phyloP scores from a whole-genome alignment of 1,139 yeast species.

The Yamadazyma mexicana region DNA sequence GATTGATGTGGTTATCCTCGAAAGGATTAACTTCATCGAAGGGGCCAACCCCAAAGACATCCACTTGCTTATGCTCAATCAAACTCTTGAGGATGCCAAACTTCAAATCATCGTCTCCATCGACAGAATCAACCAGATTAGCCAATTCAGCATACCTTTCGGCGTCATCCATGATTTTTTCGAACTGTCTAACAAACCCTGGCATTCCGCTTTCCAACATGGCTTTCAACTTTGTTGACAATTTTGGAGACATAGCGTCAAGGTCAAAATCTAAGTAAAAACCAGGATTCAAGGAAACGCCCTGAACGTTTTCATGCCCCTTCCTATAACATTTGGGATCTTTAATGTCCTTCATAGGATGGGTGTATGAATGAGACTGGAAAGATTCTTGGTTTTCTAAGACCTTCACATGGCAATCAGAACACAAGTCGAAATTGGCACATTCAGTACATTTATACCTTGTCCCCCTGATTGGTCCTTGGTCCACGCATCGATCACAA shows the following conservation, averaged over 20 bases:
- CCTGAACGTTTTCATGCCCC: background rate
- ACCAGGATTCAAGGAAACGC: conserved; percentile 8
- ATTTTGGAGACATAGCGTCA: conserved; percentile 21
- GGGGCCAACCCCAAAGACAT: too few relatives aligned
- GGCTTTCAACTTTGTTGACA: conserved; percentile 20
- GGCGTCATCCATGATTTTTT: conserved; percentile 23
- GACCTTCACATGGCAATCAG: conserved; percentile 38
- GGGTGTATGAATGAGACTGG: conserved; percentile 24
- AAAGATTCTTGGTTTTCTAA: conserved; percentile 11
- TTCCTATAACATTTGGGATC: conserved; percentile 16
- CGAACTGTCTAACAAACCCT: conserved; percentile 24
- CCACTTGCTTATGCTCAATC: conserved; percentile 11
- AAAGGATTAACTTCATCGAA: background rate
- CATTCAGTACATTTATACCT: conserved; percentile 58
- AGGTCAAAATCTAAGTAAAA: conserved; percentile 30
- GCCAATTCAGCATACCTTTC: conserved; percentile 27
- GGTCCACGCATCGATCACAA: conserved; percentile 45
- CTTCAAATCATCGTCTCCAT: conserved; percentile 22
- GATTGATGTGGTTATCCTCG: background rate
- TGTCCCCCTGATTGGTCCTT: conserved; percentile 38
- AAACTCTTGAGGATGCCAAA: conserved; percentile 24
- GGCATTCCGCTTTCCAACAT: conserved; percentile 18
- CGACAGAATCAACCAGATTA: conserved; percentile 13
- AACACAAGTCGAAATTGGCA: conserved; percentile 56
- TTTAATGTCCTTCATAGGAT: conserved; percentile 30